Evolutionary conservation across 495 filamentous ascomycete species (phyloP), one percentile per base, ranked within the genome.

Genomic region (Xylaria cubensis): DNA sequence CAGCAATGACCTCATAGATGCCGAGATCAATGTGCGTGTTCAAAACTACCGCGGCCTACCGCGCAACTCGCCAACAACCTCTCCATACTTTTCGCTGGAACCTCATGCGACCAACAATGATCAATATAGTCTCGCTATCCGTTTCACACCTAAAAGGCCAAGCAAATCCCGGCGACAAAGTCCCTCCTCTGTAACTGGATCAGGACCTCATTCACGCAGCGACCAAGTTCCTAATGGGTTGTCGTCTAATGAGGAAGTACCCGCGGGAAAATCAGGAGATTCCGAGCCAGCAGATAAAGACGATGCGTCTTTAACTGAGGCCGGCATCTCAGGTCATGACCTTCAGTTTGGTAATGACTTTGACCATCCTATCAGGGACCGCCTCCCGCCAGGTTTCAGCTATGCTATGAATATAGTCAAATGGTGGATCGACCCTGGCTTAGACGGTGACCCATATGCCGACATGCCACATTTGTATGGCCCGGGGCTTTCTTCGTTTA

Each of bases 281-380:
- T 56, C 46, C 19, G 58, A 50, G 29, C 53, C 15, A 13, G 15
- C 42, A 17, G 62, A 44, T 26, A 70, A 39, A 53, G 13, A 53
- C 29, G 44, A 41, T 6, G n/a, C 13, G 36, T 39, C 55, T 7
- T 24, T 39, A 34, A 2, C 56, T 17, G 32, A 17, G 44, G 67
- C 41, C 32, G 82, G 82, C 6, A 90, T 97, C 36, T 85, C 86
- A 8, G 94, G 89, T 53, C 81, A 89, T 29, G 91, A 94, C 67
- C 86, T 98, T 1, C 86, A 97, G 44, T 97, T 94, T 70, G 95
- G 95, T 21, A 98, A 98, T 79, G 92, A 97, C 81, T 97, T 98
- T 72, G 93, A 96, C 74, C 88, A 90, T 34, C 93, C 95, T 0
- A 93, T 99, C 70, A 89, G 93, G 50, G 90, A 96, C 74, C 86